Base-by-base conservation (phyloP, 164 flowering plant species). In the Vitis vinifera region DNA sequence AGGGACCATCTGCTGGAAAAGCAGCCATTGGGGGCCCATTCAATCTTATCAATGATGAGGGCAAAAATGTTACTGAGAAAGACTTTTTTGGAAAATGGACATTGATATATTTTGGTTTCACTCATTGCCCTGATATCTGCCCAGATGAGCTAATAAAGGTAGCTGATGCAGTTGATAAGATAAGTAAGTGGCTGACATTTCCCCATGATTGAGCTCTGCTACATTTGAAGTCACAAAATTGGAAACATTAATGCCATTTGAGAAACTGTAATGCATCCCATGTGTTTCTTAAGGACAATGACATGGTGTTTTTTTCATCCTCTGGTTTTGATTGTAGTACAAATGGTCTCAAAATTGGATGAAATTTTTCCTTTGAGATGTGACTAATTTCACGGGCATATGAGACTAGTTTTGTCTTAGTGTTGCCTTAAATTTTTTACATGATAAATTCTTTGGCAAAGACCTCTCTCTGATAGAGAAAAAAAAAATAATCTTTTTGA, bases 51-150 rank as follows among this genome's bases (percentile, higher is more conserved):
- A 86, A 91, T 67, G 91, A 90, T 73, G 81, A 91, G 30, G 99
- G 99, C 57, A 91, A 88, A 78, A 47, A 71, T 55, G 96, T 93
- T 9, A 86, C 96, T 15, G 96, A 91, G 11, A 85, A 81, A 59
- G 89, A 90, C 74, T 91, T 93, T 30, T 0, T 76, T 69, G 98
- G 96, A 52, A 87, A 86, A 57, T 95, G 99, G 99, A 91, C 78
- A 55, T n/a, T 93, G 74, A 69, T 95, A 57, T 95, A 95, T 79
- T 95, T 95, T 79, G 99, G 98, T 52, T 93, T 95, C 77, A 95
- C 99, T 17, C 96, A 91, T 76, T 95, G 99, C 79, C 99, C 99
- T 68, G 98, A 95, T 78, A 95, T 95, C 72, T 95, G 99, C 71
- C 98, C 99, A 23, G 97, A 90, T 72, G 98, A 93, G 77, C 87